These are phyloP conservation scores for Trichosanthes cucumerina DNA, from an alignment of 306 rosid species.

Conservation along the genomic window DNA sequence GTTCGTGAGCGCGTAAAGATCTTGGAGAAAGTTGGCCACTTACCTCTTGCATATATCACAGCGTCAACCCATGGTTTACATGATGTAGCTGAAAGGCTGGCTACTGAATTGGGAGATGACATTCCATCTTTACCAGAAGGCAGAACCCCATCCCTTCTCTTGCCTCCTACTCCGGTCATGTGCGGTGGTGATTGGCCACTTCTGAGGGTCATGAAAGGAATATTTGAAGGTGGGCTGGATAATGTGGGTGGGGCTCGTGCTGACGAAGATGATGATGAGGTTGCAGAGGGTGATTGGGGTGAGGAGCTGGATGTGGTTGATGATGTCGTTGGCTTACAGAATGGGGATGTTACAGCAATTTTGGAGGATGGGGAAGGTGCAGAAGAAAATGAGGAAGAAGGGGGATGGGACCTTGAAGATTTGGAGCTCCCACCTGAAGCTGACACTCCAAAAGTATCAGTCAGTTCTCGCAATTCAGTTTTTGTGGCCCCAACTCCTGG, in stretches of 20 bases:
- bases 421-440: conserved; percentile 76
- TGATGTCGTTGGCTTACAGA: conserved; percentile 50
- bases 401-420: conserved; percentile 92
- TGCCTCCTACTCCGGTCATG: conserved; percentile 63
- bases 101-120: conserved; percentile 66
- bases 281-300: conserved; percentile 65
- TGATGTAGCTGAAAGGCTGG: conserved; percentile 72
- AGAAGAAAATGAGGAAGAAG: conserved; percentile 69
- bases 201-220: conserved; percentile 69
- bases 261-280: conserved; percentile 66
- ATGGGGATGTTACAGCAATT: conserved; percentile 54
- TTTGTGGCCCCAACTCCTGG: conserved; percentile 89
- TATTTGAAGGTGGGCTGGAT: conserved; percentile 78
- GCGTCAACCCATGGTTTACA: conserved; percentile 69
- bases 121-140: conserved; percentile 69
- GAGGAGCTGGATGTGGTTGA: conserved; percentile 73
- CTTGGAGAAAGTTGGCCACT: conserved; percentile 81
- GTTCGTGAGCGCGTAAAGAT: conserved; percentile 69
- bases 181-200: conserved; percentile 89
- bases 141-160: conserved; percentile 53
- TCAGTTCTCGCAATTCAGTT: conserved; percentile 38
- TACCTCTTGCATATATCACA: conserved; percentile 76
- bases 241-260: conserved; percentile 27
- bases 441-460: conserved; percentile 67
- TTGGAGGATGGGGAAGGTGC: conserved; percentile 48